Evolutionary conservation across 2,329 filamentous ascomycete species (phyloP), one percentile per base, ranked within the genome.

Genomic region (Zalaria sp.): DNA sequence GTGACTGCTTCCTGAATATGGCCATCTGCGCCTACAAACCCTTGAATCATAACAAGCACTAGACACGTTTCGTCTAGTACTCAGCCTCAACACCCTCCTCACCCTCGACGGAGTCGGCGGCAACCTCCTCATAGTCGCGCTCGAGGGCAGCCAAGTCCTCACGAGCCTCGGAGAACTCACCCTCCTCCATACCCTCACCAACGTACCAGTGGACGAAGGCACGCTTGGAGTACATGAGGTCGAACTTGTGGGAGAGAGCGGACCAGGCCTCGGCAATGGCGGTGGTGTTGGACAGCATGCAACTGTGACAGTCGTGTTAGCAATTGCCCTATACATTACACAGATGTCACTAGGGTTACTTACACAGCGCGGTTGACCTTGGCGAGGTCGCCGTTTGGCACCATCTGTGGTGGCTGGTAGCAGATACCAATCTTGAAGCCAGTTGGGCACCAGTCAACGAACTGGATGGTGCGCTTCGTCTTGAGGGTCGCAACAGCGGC

Each of bases 361-460:
- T 86, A 87, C 81, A 96, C 89, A 68, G 89, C 89, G 60, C 91
- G 89, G 78, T 89, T 86, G 67, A 95, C 89, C 76, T 93, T 91
- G 67, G 91, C 89, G 50, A 96, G 78, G 62, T 96, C 91, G 58
- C 89, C 89, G 70, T 95, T 93, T 60, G 87, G 91, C 44, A 96
- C 89, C 69, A 84, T 83, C 73, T 93, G 79, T 53, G 89, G 89
- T 61, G 88, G 84, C 75, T 96, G 88, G 81, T 93, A 96, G 83
- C 88, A 95, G 75, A 98, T 98, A 76, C 91, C 91, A 55, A 98
- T 85, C 84, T 98, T 98, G 83, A 98, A 98, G 55, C 91, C 91
- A 67, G 91, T 98, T 47, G 91, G 91, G 79, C 91, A 98, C 91
- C 91, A 98, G 72, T 98, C 91, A 62, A 98, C 91, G 64, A 96